These are phyloP conservation scores for Blastocystis sp. DNA, from an alignment of 352 stramenopile genomes.

Conservation along the genomic window DNA sequence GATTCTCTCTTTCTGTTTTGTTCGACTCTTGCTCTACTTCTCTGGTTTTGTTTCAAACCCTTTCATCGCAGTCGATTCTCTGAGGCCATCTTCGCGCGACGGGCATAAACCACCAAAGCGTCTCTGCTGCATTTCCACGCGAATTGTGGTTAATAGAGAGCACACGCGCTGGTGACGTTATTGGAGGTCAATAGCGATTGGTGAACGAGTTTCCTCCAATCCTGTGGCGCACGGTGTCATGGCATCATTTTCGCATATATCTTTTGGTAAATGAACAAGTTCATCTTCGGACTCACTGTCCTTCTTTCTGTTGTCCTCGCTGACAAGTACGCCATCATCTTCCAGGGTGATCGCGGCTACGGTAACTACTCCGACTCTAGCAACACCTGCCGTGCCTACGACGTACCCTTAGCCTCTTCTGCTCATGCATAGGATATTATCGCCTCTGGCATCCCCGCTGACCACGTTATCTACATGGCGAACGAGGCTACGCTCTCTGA, in stretches of 20 bases:
- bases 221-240: neutral
- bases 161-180: too few relatives aligned
- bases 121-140: too few relatives aligned
- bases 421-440: slow-evolving; percentile 29
- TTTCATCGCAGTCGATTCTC: too few relatives aligned
- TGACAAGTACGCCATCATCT: slow-evolving; percentile 46
- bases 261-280: slow-evolving; percentile 18
- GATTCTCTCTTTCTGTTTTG: neutral
- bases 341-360: slow-evolving; percentile 54
- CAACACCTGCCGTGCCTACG: slow-evolving; percentile 57
- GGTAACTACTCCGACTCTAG: slow-evolving; percentile 51
- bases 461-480: slow-evolving; percentile 27
- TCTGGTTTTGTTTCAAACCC: too few relatives aligned
- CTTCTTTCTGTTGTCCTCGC: slow-evolving; percentile 36
- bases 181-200: neutral
- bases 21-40: too few relatives aligned
- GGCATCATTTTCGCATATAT: neutral
- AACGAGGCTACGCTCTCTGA: neutral
- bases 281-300: neutral
- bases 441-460: slow-evolving; percentile 27
- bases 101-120: too few relatives aligned
- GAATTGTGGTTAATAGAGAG: too few relatives aligned
- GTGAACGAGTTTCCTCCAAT: neutral
- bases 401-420: neutral
- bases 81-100: too few relatives aligned